Conservation (phyloP, 768 basidiomycete species). For the Amyloporia xantha region DNA sequence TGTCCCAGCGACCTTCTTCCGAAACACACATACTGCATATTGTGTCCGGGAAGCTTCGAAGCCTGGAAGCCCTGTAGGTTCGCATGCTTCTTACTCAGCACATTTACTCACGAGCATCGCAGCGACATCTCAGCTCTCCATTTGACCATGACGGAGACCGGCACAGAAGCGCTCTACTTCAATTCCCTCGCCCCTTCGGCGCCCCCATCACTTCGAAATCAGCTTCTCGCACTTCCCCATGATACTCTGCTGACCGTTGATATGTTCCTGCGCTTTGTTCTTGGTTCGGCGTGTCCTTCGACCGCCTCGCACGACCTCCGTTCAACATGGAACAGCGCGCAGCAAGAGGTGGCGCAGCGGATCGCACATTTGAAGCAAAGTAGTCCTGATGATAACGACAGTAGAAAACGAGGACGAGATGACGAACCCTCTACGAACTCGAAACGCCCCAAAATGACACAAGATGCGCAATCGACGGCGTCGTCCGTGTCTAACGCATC, state of each 20-base stretch:
- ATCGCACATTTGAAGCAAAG: background rate
- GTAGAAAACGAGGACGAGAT: background rate
- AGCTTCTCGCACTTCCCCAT: slow-evolving; percentile 2
- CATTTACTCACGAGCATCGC: too few species aligned
- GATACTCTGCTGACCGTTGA: background rate
- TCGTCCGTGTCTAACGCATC: background rate
- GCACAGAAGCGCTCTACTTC: background rate
- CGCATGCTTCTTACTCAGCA: too few species aligned
- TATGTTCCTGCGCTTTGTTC: slow-evolving; percentile 3
- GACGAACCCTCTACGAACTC: background rate
- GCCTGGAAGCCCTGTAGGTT: too few species aligned
- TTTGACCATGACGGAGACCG: background rate
- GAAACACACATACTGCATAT: too few species aligned
- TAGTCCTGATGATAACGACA: background rate
- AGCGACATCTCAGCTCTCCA: too few species aligned
- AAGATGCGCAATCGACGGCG: background rate
- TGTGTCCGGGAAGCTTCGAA: too few species aligned
- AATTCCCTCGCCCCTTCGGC: background rate
- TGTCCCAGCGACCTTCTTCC: too few species aligned
- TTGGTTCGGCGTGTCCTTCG: background rate
- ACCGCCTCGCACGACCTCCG: background rate
- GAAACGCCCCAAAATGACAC: background rate
- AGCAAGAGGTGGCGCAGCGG: background rate
- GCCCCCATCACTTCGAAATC: background rate
- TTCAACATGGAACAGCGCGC: background rate